These are phyloP conservation scores for Trichoderma oligosporum DNA, from an alignment of 2,329 filamentous ascomycete genomes.

Conservation along the genomic window DNA sequence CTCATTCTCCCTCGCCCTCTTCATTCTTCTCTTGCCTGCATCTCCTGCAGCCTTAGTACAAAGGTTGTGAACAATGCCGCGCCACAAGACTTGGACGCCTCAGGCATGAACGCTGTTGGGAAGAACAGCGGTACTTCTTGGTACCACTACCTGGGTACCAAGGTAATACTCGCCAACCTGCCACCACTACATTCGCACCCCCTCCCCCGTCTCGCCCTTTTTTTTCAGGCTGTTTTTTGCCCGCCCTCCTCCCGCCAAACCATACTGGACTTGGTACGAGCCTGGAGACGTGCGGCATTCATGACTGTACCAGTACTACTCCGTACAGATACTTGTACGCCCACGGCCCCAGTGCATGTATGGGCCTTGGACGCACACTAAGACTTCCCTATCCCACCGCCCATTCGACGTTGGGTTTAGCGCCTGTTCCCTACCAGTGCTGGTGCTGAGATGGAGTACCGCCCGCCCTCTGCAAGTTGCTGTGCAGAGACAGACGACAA, in stretches of 20 bases:
- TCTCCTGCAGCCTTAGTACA: neutral
- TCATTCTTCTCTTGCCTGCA: neutral
- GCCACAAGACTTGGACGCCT: neutral
- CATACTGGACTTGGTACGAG: neutral
- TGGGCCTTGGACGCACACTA: slow-evolving; percentile 27
- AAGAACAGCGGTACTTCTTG: neutral
- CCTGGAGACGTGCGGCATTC: too few relatives aligned
- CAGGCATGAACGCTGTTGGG: neutral
- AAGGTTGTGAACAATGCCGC: too few relatives aligned
- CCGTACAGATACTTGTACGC: slow-evolving; percentile 7
- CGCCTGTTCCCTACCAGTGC: slow-evolving; percentile 26
- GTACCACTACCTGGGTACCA: neutral
- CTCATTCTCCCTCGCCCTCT: neutral
- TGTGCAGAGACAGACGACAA: neutral
- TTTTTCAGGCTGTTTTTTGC: neutral
- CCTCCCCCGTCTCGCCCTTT: slow-evolving; percentile 10
- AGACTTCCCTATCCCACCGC: slow-evolving; percentile 35
- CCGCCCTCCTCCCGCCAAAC: neutral
- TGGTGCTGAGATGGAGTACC: slow-evolving; percentile 15
- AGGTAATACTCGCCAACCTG: neutral
- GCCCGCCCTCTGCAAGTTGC: slow-evolving; percentile 6
- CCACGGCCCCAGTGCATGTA: slow-evolving; percentile 20
- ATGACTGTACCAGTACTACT: neutral
- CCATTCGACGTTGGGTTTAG: slow-evolving; percentile 36
- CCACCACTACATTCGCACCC: slow-evolving; percentile 15